These are phyloP conservation scores for Penicillium crystallinum DNA, from an alignment of 495 filamentous ascomycete genomes.

Conservation along the genomic window DNA sequence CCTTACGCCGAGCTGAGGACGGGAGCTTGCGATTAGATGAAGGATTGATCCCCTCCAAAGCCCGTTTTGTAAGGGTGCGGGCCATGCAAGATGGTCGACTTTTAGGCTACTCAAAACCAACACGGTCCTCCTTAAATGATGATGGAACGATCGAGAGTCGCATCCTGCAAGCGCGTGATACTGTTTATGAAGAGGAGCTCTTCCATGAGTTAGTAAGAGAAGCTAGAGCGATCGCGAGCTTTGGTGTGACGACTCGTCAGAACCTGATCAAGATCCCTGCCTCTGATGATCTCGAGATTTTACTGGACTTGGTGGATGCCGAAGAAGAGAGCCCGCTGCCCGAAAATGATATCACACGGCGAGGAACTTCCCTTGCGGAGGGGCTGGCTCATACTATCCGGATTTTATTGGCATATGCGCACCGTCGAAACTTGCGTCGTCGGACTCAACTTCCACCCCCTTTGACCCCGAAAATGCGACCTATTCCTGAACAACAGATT, in stretches of 20 bases:
- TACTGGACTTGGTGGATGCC: constrained; percentile 63
- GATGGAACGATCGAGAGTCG: constrained; percentile 51
- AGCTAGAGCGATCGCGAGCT: constrained; percentile 59
- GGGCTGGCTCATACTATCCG: constrained; percentile 55
- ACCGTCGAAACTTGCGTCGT: constrained; percentile 59
- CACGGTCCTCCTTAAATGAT: constrained; percentile 25
- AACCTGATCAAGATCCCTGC: constrained; percentile 55
- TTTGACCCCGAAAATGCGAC: constrained; percentile 45
- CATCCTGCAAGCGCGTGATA: constrained; percentile 79
- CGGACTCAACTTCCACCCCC: constrained; percentile 59
- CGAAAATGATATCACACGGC: constrained; percentile 5
- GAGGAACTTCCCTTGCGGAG: constrained; percentile 45
- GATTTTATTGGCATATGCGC: constrained; percentile 66
- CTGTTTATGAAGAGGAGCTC: constrained; percentile 87
- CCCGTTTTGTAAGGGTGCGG: constrained; percentile 61
- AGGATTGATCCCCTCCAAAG: constrained; percentile 51
- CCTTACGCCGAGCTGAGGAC: constrained; percentile 66
- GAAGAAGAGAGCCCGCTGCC: constrained; percentile 30
- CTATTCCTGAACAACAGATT: constrained; percentile 51
- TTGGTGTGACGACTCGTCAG: constrained; percentile 57
- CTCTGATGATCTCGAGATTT: constrained; percentile 46
- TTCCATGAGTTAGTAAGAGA: constrained; percentile 87
- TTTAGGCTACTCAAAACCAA: constrained; percentile 38
- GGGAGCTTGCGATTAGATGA: constrained; percentile 72
- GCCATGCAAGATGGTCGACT: constrained; percentile 38